Evolutionary conservation across 495 filamentous ascomycete genomes (phyloP), one percentile per base, ranked within the genome.

Genomic region (Podospora pseudoanserina): DNA sequence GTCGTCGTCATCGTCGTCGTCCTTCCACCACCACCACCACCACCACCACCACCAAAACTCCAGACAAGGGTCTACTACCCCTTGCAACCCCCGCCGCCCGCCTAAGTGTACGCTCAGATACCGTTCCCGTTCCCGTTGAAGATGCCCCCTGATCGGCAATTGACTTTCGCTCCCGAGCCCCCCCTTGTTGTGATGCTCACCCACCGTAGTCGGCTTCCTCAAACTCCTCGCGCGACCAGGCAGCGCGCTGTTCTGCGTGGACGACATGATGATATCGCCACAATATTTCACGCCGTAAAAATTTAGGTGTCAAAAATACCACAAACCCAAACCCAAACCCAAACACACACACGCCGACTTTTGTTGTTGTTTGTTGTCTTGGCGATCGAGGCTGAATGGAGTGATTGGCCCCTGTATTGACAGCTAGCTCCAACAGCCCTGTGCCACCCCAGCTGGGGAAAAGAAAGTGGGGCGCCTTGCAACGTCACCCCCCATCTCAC

Each of bases 151-250:
- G 71, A 81, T 72, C 19, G 83, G 83, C 49, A 85, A 70, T 67
- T 49, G 39, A 49, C 39, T 49, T 57, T 61, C 73, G 67, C 78
- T 71, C 34, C 66, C 16, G 15, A 67, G 68, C 26, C 13, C 30
- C 30, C 30, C 65, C 67, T 65, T 67, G 58, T 61, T 69, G 66
- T 58, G 62, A 28, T 67, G 5, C 4, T 32, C 7, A 32, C 30
- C 30, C 4, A 5, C 30, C 30, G 60, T 72, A 30, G 66, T 69
- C 13, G 79, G 79, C 57, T 81, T 79, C 55, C 82, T 79, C 30
- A 84, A 69, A 9, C 83, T 84, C 23, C 82, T 79, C 57, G 81
- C 78, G 56, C 83, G 79, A 67, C 77, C 70, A 30, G 81, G 70
- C 44, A 73, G 74, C 44, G 73, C 75, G 56, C 69, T 73, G 67